A percentile compares a stretch with the other conserved stretches of the same genome.
Conservation (phyloP, 352 stramenopile genomes). For the Pelagophyceae sp. region DNA sequence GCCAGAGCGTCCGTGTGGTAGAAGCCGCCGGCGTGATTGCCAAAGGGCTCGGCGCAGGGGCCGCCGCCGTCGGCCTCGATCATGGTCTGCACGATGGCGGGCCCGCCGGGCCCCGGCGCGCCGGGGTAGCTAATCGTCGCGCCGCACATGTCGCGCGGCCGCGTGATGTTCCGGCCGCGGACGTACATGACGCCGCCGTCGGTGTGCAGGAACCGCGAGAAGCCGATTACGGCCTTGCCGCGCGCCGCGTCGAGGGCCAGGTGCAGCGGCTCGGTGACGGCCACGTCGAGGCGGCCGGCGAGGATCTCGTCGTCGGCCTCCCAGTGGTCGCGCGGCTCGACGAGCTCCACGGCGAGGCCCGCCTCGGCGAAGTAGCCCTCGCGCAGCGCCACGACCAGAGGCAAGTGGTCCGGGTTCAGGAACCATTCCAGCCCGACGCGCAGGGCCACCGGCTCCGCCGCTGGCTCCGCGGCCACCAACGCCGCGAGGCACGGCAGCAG, state of each 20-base stretch:
- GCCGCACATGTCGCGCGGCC: slow-evolving; percentile 39
- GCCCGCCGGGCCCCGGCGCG: slow-evolving; percentile 32
- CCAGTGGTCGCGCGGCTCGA: slow-evolving; percentile 40
- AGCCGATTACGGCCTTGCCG: slow-evolving; percentile 35
- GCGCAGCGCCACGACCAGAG: slow-evolving; percentile 34
- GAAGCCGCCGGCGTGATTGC: slow-evolving; percentile 38
- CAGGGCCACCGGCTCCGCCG: too few species aligned
- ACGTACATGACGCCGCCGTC: slow-evolving; percentile 41
- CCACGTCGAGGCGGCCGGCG: slow-evolving; percentile 34
- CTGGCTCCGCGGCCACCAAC: too few species aligned
- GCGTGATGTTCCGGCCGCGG: slow-evolving; percentile 20
- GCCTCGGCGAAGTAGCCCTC: slow-evolving; percentile 34
- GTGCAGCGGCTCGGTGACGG: slow-evolving; percentile 38
- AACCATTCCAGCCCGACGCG: slow-evolving; percentile 40
- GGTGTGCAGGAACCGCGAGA: slow-evolving; percentile 38
- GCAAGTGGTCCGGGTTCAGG: slow-evolving; percentile 38
- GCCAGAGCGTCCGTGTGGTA: slow-evolving; percentile 38
- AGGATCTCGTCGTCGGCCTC: slow-evolving; percentile 42
- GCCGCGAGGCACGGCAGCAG: too few species aligned
- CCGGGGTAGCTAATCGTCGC: slow-evolving; percentile 39
- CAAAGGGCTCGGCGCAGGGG: slow-evolving; percentile 33
- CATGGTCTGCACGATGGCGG: slow-evolving; percentile 43
- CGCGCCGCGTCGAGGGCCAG: slow-evolving; percentile 35
- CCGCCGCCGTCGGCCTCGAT: slow-evolving; percentile 37
- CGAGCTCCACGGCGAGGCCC: slow-evolving; percentile 31